phyloP scores from a whole-genome alignment of 768 basidiomycete genomes.

The Atractiella rhizophila region DNA sequence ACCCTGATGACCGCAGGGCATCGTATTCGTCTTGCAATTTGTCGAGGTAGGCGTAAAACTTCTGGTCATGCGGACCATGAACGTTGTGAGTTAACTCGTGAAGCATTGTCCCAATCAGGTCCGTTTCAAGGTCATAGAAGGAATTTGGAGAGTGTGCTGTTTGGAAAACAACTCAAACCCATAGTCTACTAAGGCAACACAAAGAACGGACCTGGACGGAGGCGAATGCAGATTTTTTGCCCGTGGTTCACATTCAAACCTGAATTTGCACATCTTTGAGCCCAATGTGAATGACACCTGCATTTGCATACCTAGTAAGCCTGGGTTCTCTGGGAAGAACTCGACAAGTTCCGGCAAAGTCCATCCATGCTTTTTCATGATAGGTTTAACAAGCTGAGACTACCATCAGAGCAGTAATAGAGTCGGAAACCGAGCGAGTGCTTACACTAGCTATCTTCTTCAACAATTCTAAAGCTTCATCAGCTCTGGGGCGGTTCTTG shows the following conservation, averaged over 20 bases:
- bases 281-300: too few relatives aligned
- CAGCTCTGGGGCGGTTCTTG: conserved; percentile 38
- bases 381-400: conserved; percentile 48
- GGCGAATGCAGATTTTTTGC: conserved; percentile 52
- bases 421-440: neutral
- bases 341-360: conserved; percentile 28
- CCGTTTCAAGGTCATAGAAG: conserved; percentile 29
- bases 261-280: conserved; percentile 44
- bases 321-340: conserved; percentile 51
- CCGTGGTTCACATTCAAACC: conserved; percentile 45
- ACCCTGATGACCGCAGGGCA: conserved; percentile 48
- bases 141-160: conserved; percentile 4
- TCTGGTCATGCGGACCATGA: conserved; percentile 61
- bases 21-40: conserved; percentile 70
- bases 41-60: conserved; percentile 27
- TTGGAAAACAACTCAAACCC: conserved; percentile 37
- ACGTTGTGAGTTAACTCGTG: conserved; percentile 40
- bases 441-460: conserved; percentile 35
- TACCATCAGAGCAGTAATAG: neutral
- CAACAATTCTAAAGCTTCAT: conserved; percentile 41
- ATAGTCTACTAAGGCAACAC: too few relatives aligned
- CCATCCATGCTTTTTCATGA: conserved; percentile 72
- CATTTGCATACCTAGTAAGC: conserved; percentile 37
- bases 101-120: conserved; percentile 59
- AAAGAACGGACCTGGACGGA: conserved; percentile 45